These are phyloP conservation scores for Dichomitus squalens DNA, from an alignment of 1,284 basidiomycete genomes.

Conservation along the genomic window DNA sequence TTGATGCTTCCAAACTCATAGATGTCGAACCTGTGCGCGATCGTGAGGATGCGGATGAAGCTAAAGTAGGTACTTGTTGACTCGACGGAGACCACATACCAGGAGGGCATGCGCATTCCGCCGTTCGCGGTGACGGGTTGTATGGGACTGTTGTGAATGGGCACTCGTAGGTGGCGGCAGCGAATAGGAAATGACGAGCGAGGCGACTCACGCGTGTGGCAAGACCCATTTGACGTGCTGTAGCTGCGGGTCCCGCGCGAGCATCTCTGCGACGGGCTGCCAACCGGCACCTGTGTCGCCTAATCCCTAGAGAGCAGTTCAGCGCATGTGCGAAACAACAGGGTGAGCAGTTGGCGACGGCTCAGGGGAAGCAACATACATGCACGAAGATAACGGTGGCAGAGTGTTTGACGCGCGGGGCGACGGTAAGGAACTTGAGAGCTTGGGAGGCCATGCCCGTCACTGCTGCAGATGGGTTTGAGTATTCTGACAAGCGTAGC, in stretches of 20 bases:
- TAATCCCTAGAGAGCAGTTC: constrained; percentile 55
- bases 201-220: constrained; percentile 65
- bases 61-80: constrained; percentile 3
- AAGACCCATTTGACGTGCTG: constrained; percentile 84
- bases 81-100: constrained; percentile 51
- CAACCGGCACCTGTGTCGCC: constrained; percentile 79
- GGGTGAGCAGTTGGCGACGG: background rate
- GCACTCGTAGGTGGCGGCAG: background rate
- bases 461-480: background rate
- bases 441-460: constrained; percentile 36
- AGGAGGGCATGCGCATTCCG: constrained; percentile 70
- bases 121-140: constrained; percentile 70
- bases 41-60: constrained; percentile 5
- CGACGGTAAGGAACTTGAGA: constrained; percentile 54
- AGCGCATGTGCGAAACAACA: background rate
- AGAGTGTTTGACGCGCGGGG: constrained; percentile 66
- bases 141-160: constrained; percentile 43
- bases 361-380: constrained; percentile 47
- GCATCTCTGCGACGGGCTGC: constrained; percentile 75
- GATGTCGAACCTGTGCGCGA: constrained; percentile 72
- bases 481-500: background rate
- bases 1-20: constrained; percentile 62
- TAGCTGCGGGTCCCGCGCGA: constrained; percentile 50
- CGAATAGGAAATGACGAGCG: constrained; percentile 1
- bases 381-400: constrained; percentile 90